Evolutionary conservation across 164 flowering plant genomes (phyloP).

Genomic region (Piper longum): DNA sequence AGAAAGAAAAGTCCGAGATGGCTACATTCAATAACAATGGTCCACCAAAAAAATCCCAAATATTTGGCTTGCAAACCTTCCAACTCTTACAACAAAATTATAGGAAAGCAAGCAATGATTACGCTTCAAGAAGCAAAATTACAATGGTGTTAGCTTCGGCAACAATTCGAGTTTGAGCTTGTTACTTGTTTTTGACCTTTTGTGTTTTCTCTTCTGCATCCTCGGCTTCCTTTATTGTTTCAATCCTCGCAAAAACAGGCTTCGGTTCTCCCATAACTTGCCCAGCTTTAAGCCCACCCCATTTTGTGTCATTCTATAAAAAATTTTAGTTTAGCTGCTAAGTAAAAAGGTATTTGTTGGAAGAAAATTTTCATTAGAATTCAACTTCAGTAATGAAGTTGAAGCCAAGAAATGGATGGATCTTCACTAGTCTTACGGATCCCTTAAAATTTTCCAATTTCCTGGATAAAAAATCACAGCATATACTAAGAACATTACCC

Average conservation of each 20-base stretch:
- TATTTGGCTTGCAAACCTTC: no score
- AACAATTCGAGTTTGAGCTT: conserved; percentile 16
- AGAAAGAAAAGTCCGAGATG: no score
- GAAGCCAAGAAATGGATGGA: no score
- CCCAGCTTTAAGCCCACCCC: conserved; percentile 92
- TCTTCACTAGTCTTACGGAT: no score
- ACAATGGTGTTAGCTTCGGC: conserved; percentile 33
- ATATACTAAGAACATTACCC: conserved; percentile 29
- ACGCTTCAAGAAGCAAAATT: no score
- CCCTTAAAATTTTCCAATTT: not conserved
- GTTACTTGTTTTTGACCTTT: conserved; percentile 23
- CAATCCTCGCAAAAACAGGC: conserved; percentile 85
- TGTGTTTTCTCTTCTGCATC: conserved; percentile 19
- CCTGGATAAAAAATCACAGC: no score
- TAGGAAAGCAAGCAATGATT: no score
- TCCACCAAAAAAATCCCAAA: no score
- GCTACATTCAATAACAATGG: no score
- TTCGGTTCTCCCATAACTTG: conserved; percentile 71
- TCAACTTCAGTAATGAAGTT: no score
- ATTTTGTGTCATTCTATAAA: conserved; percentile 54
- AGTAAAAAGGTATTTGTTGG: not conserved
- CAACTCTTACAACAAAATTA: no score
- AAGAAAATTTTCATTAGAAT: not conserved
- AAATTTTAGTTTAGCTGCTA: not conserved
- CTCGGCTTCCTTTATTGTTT: conserved; percentile 25